Percentiles rank a stretch among this genome's conserved stretches.
Conservation (phyloP, 1,284 basidiomycete species). For the Ustilago hordei region DNA sequence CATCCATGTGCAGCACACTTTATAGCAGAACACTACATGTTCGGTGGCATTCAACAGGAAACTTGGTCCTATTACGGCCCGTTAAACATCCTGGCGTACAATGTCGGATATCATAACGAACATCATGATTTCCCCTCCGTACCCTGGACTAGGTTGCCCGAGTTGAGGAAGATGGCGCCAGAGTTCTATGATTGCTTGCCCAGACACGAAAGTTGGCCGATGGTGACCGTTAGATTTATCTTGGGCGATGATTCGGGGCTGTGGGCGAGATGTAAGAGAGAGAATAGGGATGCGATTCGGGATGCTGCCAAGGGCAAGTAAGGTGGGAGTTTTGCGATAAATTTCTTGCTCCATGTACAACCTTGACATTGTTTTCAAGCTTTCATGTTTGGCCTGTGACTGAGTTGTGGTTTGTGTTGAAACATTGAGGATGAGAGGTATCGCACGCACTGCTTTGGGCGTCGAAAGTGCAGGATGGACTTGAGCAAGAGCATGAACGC, state of each 20-base stretch:
- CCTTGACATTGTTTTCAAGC: background rate
- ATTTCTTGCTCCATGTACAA: background rate
- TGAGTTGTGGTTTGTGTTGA: too few species aligned
- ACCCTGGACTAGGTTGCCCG: constrained; percentile 92
- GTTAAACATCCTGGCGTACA: constrained; percentile 92
- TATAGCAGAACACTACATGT: constrained; percentile 80
- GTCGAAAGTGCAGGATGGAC: too few species aligned
- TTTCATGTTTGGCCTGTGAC: background rate
- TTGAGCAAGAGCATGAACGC: too few species aligned
- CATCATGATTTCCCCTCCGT: constrained; percentile 98
- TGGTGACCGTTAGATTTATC: constrained; percentile 94
- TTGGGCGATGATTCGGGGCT: constrained; percentile 72
- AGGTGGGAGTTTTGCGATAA: background rate
- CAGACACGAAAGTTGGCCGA: constrained; percentile 89
- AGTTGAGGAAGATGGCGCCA: constrained; percentile 82
- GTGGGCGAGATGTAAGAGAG: constrained; percentile 62
- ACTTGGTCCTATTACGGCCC: constrained; percentile 97
- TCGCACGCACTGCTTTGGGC: too few species aligned
- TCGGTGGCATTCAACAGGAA: constrained; percentile 76
- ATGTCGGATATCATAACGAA: constrained; percentile 98
- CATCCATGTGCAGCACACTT: constrained; percentile 98
- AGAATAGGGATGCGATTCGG: constrained; percentile 20
- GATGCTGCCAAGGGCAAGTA: background rate
- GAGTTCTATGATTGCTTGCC: constrained; percentile 94
- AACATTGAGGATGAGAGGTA: too few species aligned